Percentiles rank a stretch among this genome's conserved stretches.
Evolutionary conservation across 768 basidiomycete genomes (phyloP).

Genomic region (Podaxis sp.): DNA sequence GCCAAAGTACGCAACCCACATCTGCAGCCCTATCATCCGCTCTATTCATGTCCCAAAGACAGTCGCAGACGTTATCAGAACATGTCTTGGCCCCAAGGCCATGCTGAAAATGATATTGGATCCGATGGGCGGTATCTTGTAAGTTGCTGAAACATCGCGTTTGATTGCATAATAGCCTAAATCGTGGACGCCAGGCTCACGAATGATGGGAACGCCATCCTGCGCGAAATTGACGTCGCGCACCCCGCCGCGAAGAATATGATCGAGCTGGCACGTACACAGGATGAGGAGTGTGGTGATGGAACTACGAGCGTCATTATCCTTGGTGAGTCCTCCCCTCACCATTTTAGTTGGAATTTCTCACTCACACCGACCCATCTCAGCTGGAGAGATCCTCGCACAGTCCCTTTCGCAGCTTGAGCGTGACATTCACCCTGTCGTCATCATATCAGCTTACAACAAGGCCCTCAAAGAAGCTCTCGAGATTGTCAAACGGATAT

Average conservation of each 20-base stretch:
- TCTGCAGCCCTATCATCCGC: conserved; percentile 1
- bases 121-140: conserved; percentile 99
- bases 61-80: conserved; percentile 96
- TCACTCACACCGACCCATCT: not conserved
- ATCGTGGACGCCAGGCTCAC: conserved; percentile 54
- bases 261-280: conserved; percentile 97
- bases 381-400: conserved; percentile 94
- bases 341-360: not conserved
- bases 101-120: conserved; percentile 99
- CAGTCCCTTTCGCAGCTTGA: conserved; percentile 92
- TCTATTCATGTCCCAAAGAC: conserved; percentile 50
- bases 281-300: conserved; percentile 99
- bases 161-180: conserved; percentile 3
- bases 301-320: conserved; percentile 99
- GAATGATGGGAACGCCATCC: conserved; percentile 98
- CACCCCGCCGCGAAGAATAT: conserved; percentile 99
- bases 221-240: conserved; percentile 97
- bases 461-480: conserved; percentile 92
- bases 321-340: conserved; percentile 57
- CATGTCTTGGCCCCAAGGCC: conserved; percentile 95
- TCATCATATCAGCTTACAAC: conserved; percentile 98
- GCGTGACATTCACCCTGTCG: conserved; percentile 97
- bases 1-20: conserved; percentile 70
- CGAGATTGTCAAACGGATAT: conserved; percentile 83
- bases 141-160: conserved; percentile 25